These are phyloP conservation scores for Pythium aristosporum DNA, from an alignment of 352 stramenopile genomes.

Conservation along the genomic window DNA sequence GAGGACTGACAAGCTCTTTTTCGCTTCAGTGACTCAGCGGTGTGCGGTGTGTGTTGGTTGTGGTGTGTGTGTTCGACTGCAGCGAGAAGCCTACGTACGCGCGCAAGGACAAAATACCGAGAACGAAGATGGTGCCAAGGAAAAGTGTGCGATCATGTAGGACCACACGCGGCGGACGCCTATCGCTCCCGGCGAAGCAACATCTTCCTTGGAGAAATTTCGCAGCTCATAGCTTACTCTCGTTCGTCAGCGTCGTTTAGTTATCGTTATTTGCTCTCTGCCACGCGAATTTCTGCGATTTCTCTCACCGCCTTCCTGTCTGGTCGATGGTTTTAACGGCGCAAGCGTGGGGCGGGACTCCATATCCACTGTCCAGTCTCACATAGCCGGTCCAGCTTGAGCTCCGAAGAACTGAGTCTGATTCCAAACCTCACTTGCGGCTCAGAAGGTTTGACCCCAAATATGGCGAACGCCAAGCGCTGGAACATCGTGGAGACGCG, in stretches of 20 bases:
- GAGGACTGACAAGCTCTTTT: not conserved
- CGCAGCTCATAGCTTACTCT: not conserved
- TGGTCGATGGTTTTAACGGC: no score
- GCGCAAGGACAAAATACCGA: not conserved
- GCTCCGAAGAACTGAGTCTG: not conserved
- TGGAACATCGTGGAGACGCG: conserved; percentile 79
- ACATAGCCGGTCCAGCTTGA: not conserved
- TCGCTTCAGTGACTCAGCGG: not conserved
- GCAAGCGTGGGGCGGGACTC: no score
- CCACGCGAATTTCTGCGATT: not conserved
- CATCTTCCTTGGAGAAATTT: not conserved
- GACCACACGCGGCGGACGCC: not conserved
- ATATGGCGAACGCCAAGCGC: conserved; percentile 25
- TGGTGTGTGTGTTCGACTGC: not conserved
- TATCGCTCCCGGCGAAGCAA: not conserved
- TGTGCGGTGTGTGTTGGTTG: not conserved
- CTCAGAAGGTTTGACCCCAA: not conserved
- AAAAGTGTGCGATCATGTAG: conserved; percentile 14
- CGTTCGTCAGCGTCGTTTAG: not conserved
- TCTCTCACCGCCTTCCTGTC: not conserved
- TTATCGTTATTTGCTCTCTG: no score
- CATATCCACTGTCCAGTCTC: no score
- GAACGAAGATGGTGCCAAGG: conserved; percentile 2
- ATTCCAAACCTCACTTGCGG: not conserved
- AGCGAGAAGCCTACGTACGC: conserved; percentile 3